Evolutionary conservation across 1,284 basidiomycete genomes (phyloP).

Genomic region (Irpex rosettiformis): DNA sequence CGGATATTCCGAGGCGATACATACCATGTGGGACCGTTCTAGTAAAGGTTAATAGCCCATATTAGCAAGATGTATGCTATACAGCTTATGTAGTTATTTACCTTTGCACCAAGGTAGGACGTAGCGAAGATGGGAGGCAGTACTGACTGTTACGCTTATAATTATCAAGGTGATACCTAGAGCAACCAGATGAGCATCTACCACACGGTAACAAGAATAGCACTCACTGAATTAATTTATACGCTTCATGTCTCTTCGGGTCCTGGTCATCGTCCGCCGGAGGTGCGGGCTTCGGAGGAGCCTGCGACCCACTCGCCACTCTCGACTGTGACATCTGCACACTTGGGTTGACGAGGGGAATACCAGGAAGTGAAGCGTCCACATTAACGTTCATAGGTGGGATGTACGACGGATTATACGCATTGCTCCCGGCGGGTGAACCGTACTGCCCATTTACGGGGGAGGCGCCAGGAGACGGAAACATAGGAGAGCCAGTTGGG

Average conservation of each 20-base stretch:
- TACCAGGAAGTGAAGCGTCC: slow-evolving; percentile 46
- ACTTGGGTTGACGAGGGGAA: slow-evolving; percentile 39
- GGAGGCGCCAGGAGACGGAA: slow-evolving; percentile 40
- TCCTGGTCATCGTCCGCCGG: slow-evolving; percentile 51
- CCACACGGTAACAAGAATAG: not conserved
- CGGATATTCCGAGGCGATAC: slow-evolving; percentile 15
- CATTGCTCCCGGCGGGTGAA: slow-evolving; percentile 23
- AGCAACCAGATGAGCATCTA: slow-evolving; percentile 1
- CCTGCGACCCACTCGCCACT: slow-evolving; percentile 16
- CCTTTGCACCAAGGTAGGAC: slow-evolving; percentile 84
- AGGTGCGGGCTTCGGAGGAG: slow-evolving; percentile 3
- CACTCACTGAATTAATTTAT: slow-evolving; percentile 75
- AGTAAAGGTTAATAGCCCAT: not conserved
- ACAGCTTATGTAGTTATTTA: slow-evolving; percentile 22
- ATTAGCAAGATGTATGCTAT: not conserved
- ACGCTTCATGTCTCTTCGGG: slow-evolving; percentile 71
- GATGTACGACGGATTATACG: slow-evolving; percentile 52
- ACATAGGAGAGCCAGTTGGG: slow-evolving; percentile 58
- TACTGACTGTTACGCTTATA: slow-evolving; percentile 78
- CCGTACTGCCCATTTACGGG: slow-evolving; percentile 35
- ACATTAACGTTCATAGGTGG: slow-evolving; percentile 53
- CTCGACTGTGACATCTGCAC: slow-evolving; percentile 25
- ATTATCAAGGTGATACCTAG: slow-evolving; percentile 82
- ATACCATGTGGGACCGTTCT: slow-evolving; percentile 84
- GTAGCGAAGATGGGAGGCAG: slow-evolving; percentile 82